Evolutionary conservation across 371 early-diverging fungal species (phyloP).

Genomic region (Circinella umbellata): DNA sequence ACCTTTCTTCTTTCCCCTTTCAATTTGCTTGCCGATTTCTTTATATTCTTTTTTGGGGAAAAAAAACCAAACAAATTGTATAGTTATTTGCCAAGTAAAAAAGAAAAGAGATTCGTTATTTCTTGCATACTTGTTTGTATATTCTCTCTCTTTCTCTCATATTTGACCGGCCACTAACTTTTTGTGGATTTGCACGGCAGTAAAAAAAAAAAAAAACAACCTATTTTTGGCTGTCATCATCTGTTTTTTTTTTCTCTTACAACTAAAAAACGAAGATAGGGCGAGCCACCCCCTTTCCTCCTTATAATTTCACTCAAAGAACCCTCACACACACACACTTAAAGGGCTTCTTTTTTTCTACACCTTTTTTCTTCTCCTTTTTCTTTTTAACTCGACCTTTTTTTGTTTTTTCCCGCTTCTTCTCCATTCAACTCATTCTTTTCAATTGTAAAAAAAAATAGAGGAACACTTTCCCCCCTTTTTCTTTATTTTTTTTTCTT

Average conservation of each 20-base stretch:
- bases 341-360: background rate
- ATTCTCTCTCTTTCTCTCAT: background rate
- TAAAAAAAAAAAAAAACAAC: background rate
- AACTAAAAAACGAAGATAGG: background rate
- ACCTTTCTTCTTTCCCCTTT: no score
- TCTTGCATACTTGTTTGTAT: conserved; percentile 3
- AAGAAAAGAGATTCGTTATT: background rate
- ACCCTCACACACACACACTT: no score
- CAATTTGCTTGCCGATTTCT: background rate
- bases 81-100: background rate
- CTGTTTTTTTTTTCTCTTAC: background rate
- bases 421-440: background rate
- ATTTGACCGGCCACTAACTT: background rate
- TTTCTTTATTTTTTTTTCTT: background rate
- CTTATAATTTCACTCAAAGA: background rate
- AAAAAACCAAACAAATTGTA: no score
- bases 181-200: conserved; percentile 13
- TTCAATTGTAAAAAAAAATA: background rate
- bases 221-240: conserved; percentile 15
- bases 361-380: conserved; percentile 5
- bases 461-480: background rate
- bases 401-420: conserved; percentile 1
- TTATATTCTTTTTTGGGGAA: background rate
- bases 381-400: background rate
- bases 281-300: conserved; percentile 4